Evolutionary conservation across 1,284 basidiomycete genomes (phyloP).

Genomic region (Abortiporus biennis): DNA sequence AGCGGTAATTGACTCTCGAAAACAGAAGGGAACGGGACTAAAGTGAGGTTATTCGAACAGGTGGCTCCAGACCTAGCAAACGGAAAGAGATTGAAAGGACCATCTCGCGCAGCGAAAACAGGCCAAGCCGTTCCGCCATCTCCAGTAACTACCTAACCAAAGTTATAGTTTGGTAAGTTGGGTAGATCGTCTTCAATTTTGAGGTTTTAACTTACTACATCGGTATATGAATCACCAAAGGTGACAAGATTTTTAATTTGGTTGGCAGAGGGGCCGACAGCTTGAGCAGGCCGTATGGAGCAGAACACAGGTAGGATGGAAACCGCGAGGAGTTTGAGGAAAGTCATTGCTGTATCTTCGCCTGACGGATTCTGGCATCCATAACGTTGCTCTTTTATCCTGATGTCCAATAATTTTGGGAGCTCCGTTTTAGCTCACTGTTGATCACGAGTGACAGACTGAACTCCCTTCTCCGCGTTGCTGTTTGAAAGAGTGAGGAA

Average conservation of each 20-base stretch:
- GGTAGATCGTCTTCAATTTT: conserved; percentile 8
- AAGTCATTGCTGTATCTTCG: no score
- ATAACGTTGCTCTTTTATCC: no score
- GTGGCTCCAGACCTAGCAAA: conserved; percentile 39
- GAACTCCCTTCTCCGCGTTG: no score
- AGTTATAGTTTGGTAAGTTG: not conserved
- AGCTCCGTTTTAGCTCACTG: no score
- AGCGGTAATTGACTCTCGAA: conserved; percentile 32
- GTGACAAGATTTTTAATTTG: conserved; percentile 39
- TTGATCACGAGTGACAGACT: no score
- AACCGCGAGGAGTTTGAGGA: no score
- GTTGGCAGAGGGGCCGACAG: conserved; percentile 18
- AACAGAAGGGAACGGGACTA: conserved; percentile 31
- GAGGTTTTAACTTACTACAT: conserved; percentile 20
- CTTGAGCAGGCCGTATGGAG: not conserved
- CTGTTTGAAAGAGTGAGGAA: no score
- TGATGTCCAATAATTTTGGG: no score
- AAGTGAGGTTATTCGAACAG: conserved; percentile 37
- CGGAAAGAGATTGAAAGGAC: conserved; percentile 32
- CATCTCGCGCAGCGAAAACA: conserved; percentile 33
- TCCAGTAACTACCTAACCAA: conserved; percentile 14
- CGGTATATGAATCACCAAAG: conserved; percentile 44
- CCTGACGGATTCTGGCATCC: no score
- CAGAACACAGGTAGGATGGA: no score
- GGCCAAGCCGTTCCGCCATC: conserved; percentile 38